A percentile compares a stretch with the other conserved stretches of the same genome.
phyloP scores from a whole-genome alignment of 2,329 filamentous ascomycete genomes.

The Fonsecaea multimorphosa region DNA sequence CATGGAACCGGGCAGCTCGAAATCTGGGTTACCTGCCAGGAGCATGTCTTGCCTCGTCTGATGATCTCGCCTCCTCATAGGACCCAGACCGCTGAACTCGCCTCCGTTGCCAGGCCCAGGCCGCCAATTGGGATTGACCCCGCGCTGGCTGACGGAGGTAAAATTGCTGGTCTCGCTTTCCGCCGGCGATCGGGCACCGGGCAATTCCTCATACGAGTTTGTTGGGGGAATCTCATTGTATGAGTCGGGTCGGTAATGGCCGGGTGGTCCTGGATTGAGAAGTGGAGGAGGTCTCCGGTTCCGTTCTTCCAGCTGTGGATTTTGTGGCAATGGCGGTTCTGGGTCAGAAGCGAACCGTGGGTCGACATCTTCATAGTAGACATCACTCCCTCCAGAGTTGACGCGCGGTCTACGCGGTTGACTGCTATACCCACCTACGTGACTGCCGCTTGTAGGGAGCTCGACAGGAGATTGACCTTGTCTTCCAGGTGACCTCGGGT shows the following conservation, averaged over 20 bases:
- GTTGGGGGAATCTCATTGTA: conserved; percentile 27
- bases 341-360: conserved; percentile 73
- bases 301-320: conserved; percentile 42
- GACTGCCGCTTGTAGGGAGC: conserved; percentile 55
- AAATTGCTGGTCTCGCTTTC: conserved; percentile 83
- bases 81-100: conserved; percentile 46
- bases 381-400: conserved; percentile 46
- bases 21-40: conserved; percentile 82
- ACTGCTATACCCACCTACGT: conserved; percentile 53
- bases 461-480: conserved; percentile 43
- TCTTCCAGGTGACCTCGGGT: conserved; percentile 30
- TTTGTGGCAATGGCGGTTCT: conserved; percentile 38
- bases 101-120: conserved; percentile 59
- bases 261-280: conserved; percentile 46
- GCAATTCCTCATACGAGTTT: conserved; percentile 67
- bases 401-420: conserved; percentile 38
- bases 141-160: conserved; percentile 86
- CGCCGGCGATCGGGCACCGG: conserved; percentile 71
- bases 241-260: conserved; percentile 27
- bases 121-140: conserved; percentile 87
- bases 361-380: conserved; percentile 92
- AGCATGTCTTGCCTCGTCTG: conserved; percentile 73
- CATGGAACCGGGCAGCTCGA: conserved; percentile 66
- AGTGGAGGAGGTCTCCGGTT: conserved; percentile 44
- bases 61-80: conserved; percentile 54